phyloP scores from a whole-genome alignment of 495 filamentous ascomycete genomes.

The Talaromyces wortmannii region DNA sequence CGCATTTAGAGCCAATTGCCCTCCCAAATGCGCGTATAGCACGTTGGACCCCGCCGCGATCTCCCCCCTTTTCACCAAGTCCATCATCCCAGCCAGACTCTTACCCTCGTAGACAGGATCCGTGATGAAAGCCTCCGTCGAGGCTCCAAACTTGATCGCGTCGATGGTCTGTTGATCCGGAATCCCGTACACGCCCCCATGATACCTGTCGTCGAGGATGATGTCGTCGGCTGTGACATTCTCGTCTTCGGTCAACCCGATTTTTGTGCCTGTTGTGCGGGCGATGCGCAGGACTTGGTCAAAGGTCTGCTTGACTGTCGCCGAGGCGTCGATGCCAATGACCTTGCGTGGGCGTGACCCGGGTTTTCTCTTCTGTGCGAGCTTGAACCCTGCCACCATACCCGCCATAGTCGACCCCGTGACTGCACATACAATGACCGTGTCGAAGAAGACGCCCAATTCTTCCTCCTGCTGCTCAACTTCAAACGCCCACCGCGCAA shows the following conservation, averaged over 20 bases:
- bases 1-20: conserved; percentile 55
- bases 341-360: conserved; percentile 34
- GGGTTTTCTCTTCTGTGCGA: conserved; percentile 32
- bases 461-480: conserved; percentile 50
- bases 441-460: conserved; percentile 51
- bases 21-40: conserved; percentile 58
- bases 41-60: conserved; percentile 47
- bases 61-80: conserved; percentile 50
- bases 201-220: conserved; percentile 52
- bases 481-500: conserved; percentile 59
- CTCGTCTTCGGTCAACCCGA: conserved; percentile 46
- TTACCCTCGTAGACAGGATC: conserved; percentile 66
- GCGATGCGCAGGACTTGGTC: conserved; percentile 56
- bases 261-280: conserved; percentile 46
- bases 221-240: conserved; percentile 47
- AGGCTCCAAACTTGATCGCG: conserved; percentile 54
- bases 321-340: conserved; percentile 57
- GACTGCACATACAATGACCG: conserved; percentile 54
- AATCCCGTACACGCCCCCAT: conserved; percentile 54
- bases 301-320: conserved; percentile 45
- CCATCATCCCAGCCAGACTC: conserved; percentile 58
- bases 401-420: conserved; percentile 58
- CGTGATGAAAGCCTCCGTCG: conserved; percentile 58
- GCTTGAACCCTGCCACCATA: conserved; percentile 58
- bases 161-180: conserved; percentile 50